Conservation (phyloP, 106 monocot genomes). For the Dioscorea alata region DNA sequence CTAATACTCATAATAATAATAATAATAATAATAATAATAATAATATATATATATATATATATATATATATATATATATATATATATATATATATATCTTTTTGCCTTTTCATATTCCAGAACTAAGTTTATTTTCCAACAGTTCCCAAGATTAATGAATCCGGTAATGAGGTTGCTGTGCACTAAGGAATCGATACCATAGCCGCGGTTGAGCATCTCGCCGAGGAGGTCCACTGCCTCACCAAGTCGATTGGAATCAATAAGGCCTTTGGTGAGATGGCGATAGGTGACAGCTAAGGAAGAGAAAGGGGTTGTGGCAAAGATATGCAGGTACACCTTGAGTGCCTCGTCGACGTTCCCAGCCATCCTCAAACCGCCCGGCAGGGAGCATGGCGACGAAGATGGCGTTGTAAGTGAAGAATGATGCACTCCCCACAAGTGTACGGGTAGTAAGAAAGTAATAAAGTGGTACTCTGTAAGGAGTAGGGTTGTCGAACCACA, state of each 20-base stretch:
- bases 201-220: slow-evolving; percentile 82
- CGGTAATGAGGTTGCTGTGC: slow-evolving; percentile 77
- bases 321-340: slow-evolving; percentile 66
- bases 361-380: slow-evolving; percentile 63
- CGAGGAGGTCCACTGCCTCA: slow-evolving; percentile 69
- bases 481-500: too few relatives aligned
- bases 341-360: slow-evolving; percentile 51
- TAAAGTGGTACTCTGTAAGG: too few relatives aligned
- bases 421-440: too few relatives aligned
- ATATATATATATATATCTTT: too few relatives aligned
- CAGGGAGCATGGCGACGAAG: slow-evolving; percentile 58
- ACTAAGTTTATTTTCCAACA: too few relatives aligned
- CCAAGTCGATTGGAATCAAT: slow-evolving; percentile 57
- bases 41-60: too few relatives aligned
- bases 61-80: too few relatives aligned
- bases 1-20: too few relatives aligned
- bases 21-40: too few relatives aligned
- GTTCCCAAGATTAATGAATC: slow-evolving; percentile 61
- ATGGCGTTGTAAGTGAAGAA: slow-evolving; percentile 98
- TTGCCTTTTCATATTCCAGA: too few relatives aligned
- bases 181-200: slow-evolving; percentile 92
- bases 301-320: slow-evolving; percentile 80
- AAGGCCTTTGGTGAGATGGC: slow-evolving; percentile 92
- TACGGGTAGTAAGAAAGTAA: too few relatives aligned
- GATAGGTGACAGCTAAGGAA: slow-evolving; percentile 82